Conservation (phyloP, 2,329 filamentous ascomycete genomes). For the Capronia epimyces region DNA sequence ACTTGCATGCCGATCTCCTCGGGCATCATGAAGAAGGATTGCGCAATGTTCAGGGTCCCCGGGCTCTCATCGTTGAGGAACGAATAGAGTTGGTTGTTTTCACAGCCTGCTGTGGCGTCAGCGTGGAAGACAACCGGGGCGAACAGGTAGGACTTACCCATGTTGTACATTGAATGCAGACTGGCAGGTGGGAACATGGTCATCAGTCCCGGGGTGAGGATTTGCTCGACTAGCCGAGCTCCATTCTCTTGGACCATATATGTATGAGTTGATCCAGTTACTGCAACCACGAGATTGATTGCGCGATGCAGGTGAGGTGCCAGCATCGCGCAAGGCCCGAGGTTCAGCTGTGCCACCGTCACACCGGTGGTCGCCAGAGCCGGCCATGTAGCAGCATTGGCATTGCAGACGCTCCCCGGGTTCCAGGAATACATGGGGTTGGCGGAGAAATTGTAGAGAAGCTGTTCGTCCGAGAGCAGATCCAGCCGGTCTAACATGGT, state of each 20-base stretch:
- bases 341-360: conserved; percentile 39
- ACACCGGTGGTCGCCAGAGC: conserved; percentile 39
- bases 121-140: not conserved
- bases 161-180: conserved; percentile 46
- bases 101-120: conserved; percentile 31
- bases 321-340: conserved; percentile 45
- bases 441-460: conserved; percentile 47
- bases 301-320: conserved; percentile 44
- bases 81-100: conserved; percentile 42
- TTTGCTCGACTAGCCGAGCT: conserved; percentile 36
- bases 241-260: conserved; percentile 48
- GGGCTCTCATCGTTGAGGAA: conserved; percentile 42
- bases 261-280: conserved; percentile 42
- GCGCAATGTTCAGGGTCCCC: conserved; percentile 43
- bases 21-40: conserved; percentile 38
- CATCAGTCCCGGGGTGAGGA: conserved; percentile 39
- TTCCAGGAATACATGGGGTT: conserved; percentile 16
- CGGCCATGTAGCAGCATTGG: conserved; percentile 43
- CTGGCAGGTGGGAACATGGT: conserved; percentile 45
- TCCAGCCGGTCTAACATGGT: conserved; percentile 44
- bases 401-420: conserved; percentile 23
- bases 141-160: conserved; percentile 28
- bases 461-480: conserved; percentile 42
- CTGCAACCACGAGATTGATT: conserved; percentile 41
- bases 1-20: conserved; percentile 39